These are phyloP conservation scores for Litchi chinensis DNA, from an alignment of 345 rosid genomes.

Conservation along the genomic window DNA sequence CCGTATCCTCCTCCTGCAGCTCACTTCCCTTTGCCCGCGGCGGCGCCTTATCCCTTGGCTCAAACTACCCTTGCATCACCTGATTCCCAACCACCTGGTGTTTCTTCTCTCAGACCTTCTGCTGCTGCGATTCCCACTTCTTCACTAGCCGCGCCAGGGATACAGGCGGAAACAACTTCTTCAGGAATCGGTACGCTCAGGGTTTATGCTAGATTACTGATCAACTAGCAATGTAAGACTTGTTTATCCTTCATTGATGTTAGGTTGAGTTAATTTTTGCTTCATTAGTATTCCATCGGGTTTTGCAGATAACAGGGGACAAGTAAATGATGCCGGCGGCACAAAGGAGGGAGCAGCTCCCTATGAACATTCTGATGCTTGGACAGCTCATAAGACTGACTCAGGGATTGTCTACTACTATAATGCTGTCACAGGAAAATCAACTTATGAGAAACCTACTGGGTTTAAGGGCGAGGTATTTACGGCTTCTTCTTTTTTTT, in stretches of 20 bases:
- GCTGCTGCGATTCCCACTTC: slow-evolving; percentile 42
- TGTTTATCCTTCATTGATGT: slow-evolving; percentile 51
- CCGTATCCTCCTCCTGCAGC: slow-evolving; percentile 67
- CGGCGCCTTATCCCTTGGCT: slow-evolving; percentile 43
- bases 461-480: slow-evolving; percentile 81
- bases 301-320: slow-evolving; percentile 61
- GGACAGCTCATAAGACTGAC: slow-evolving; percentile 97
- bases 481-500: slow-evolving; percentile 12
- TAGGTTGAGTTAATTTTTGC: slow-evolving; percentile 36
- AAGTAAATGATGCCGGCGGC: slow-evolving; percentile 38
- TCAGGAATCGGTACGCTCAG: slow-evolving; percentile 82
- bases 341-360: slow-evolving; percentile 35
- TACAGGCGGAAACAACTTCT: slow-evolving; percentile 54
- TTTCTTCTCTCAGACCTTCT: slow-evolving; percentile 44
- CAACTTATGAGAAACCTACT: slow-evolving; percentile 86
- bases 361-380: slow-evolving; percentile 56
- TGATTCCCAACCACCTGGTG: slow-evolving; percentile 72
- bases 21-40: slow-evolving; percentile 42
- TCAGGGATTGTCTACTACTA: slow-evolving; percentile 81
- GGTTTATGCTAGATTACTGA: slow-evolving; percentile 75
- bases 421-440: slow-evolving; percentile 83
- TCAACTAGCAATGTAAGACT: slow-evolving; percentile 55
- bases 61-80: slow-evolving; percentile 43
- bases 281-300: slow-evolving; percentile 34
- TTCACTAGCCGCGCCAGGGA: slow-evolving; percentile 40